Conservation (phyloP, 2,329 filamentous ascomycete species). For the Talaromyces pinophilus region DNA sequence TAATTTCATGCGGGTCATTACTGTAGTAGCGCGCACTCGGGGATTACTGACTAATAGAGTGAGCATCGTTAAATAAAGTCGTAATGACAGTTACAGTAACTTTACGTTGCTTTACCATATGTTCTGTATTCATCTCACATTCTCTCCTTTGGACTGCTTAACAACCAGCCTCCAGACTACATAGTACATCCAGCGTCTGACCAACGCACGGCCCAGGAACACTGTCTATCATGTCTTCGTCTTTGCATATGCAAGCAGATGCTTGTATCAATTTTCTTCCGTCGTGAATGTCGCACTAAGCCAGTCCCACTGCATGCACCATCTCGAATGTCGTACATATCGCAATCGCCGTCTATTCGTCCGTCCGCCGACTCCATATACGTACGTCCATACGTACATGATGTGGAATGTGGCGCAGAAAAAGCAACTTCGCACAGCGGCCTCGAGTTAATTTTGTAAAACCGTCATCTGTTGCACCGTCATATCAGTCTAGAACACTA, state of each 20-base stretch:
- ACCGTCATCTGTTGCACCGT: constrained; percentile 10
- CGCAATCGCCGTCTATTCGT: constrained; percentile 1
- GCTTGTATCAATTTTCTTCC: neutral
- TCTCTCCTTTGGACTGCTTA: neutral
- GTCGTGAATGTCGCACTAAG: neutral
- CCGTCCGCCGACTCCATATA: neutral
- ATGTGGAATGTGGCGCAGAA: constrained; percentile 18
- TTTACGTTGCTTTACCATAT: neutral
- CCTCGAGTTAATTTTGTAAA: constrained; percentile 9
- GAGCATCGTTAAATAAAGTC: neutral
- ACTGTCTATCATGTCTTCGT: neutral
- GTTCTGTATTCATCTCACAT: neutral
- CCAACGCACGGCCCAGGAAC: neutral
- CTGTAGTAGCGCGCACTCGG: neutral
- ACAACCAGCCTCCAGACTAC: neutral
- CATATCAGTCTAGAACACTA: constrained; percentile 8
- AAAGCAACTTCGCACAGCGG: neutral
- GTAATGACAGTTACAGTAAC: neutral
- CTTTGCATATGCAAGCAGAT: neutral
- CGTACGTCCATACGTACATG: constrained; percentile 2
- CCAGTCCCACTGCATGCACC: constrained; percentile 8
- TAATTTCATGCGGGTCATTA: neutral
- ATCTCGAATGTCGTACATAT: constrained; percentile 17
- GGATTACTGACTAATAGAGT: neutral
- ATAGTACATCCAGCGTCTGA: neutral